These are phyloP conservation scores for Myriosclerotinia duriaeana DNA, from an alignment of 2,329 filamentous ascomycete species.

Conservation along the genomic window DNA sequence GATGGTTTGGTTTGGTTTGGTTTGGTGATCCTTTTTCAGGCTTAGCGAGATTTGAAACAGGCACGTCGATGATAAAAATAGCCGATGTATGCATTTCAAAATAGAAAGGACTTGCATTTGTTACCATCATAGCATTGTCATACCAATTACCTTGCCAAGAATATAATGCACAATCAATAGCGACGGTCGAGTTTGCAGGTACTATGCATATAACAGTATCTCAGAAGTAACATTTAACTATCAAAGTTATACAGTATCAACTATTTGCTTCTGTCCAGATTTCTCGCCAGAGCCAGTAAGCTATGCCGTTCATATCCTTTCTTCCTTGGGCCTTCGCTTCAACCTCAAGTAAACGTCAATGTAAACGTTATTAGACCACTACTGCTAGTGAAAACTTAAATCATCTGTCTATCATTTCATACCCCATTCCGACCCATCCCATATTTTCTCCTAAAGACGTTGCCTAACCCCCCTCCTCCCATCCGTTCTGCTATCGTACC, in stretches of 20 bases:
- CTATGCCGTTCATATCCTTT: background rate
- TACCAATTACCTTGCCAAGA: too few relatives aligned
- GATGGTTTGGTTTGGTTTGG: too few relatives aligned
- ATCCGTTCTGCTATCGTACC: slow-evolving; percentile 7
- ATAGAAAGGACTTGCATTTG: too few relatives aligned
- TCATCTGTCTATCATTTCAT: slow-evolving; percentile 1
- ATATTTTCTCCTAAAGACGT: background rate
- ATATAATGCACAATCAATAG: too few relatives aligned
- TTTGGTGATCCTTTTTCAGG: too few relatives aligned
- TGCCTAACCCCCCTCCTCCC: background rate
- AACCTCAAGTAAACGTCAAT: background rate
- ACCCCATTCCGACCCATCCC: background rate
- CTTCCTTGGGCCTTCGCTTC: background rate
- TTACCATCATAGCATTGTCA: too few relatives aligned
- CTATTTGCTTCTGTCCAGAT: background rate
- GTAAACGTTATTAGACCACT: background rate
- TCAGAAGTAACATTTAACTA: too few relatives aligned
- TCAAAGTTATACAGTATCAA: background rate
- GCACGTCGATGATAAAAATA: too few relatives aligned
- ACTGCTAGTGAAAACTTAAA: slow-evolving; percentile 9
- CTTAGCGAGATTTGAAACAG: too few relatives aligned
- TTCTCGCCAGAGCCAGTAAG: background rate
- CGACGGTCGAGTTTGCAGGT: too few relatives aligned
- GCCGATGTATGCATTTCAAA: too few relatives aligned
- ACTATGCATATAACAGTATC: too few relatives aligned